These are phyloP conservation scores for Parsonsia alboflavescens DNA, from an alignment of 257 asterid genomes.

Conservation along the genomic window DNA sequence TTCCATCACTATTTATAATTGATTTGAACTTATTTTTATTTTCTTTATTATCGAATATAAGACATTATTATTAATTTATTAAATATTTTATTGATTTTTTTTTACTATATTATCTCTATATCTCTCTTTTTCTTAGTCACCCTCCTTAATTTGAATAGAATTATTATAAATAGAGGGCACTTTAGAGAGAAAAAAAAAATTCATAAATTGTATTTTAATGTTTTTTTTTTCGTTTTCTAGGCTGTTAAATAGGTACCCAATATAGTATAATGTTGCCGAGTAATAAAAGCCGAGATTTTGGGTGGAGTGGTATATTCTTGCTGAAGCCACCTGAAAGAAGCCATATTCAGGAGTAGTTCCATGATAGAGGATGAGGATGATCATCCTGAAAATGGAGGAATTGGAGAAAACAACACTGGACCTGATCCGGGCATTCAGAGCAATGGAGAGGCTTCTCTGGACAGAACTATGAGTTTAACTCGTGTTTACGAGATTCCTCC, in stretches of 20 bases:
- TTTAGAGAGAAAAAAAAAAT: too few species aligned
- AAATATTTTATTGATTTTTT: too few species aligned
- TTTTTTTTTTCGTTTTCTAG: not conserved
- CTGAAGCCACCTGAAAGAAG: not conserved
- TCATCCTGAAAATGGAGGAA: slow-evolving; percentile 12
- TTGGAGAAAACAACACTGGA: not conserved
- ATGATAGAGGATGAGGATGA: slow-evolving; percentile 7
- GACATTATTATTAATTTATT: too few species aligned
- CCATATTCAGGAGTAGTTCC: not conserved
- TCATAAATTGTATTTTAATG: too few species aligned
- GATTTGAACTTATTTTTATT: too few species aligned
- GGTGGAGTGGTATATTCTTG: not conserved
- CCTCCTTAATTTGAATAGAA: too few species aligned
- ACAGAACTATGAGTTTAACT: slow-evolving; percentile 16
- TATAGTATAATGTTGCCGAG: not conserved
- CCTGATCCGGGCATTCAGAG: not conserved
- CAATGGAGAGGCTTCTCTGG: slow-evolving; percentile 3
- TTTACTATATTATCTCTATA: too few species aligned
- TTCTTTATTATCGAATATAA: too few species aligned
- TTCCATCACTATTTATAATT: too few species aligned
- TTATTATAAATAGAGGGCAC: too few species aligned
- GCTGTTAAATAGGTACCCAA: not conserved
- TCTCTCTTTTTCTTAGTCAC: too few species aligned
- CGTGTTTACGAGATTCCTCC: slow-evolving; percentile 2
- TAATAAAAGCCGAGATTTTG: not conserved